Evolutionary conservation across 768 basidiomycete species (phyloP).

Genomic region (Xerocomellus intermedius): DNA sequence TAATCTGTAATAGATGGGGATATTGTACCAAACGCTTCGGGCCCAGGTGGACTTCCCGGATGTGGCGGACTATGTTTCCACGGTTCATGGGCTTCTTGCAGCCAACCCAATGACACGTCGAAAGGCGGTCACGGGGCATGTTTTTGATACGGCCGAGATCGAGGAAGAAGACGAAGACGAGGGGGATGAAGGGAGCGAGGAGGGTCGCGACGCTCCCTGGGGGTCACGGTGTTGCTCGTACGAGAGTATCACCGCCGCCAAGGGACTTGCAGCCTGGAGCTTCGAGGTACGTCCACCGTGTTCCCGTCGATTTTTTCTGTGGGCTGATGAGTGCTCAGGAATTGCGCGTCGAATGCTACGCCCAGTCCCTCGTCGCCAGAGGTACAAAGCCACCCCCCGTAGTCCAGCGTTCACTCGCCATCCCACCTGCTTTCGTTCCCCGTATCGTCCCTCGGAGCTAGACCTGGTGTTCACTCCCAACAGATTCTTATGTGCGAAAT

Average conservation of each 20-base stretch:
- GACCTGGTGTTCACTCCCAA: not conserved
- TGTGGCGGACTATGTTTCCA: no score
- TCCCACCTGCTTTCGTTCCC: slow-evolving; percentile 30
- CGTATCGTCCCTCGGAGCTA: slow-evolving; percentile 8
- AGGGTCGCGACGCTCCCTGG: not conserved
- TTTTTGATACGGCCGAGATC: not conserved
- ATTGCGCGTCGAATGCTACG: slow-evolving; percentile 31
- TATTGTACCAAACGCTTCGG: no score
- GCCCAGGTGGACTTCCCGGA: no score
- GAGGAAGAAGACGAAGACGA: not conserved
- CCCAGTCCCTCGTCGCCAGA: slow-evolving; percentile 26
- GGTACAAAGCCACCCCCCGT: slow-evolving; percentile 22
- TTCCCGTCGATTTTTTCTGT: not conserved
- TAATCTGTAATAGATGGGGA: no score
- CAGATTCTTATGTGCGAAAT: not conserved
- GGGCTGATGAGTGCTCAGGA: slow-evolving; percentile 14
- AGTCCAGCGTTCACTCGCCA: slow-evolving; percentile 19
- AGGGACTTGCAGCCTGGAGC: slow-evolving; percentile 25
- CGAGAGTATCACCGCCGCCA: slow-evolving; percentile 28
- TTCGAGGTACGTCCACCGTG: slow-evolving; percentile 24
- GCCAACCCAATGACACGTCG: no score
- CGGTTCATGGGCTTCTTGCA: no score
- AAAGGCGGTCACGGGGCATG: no score
- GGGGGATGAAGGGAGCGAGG: not conserved
- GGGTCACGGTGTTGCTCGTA: slow-evolving; percentile 13